Evolutionary conservation across 2,329 filamentous ascomycete species (phyloP).

Genomic region (Neurospora sp.): DNA sequence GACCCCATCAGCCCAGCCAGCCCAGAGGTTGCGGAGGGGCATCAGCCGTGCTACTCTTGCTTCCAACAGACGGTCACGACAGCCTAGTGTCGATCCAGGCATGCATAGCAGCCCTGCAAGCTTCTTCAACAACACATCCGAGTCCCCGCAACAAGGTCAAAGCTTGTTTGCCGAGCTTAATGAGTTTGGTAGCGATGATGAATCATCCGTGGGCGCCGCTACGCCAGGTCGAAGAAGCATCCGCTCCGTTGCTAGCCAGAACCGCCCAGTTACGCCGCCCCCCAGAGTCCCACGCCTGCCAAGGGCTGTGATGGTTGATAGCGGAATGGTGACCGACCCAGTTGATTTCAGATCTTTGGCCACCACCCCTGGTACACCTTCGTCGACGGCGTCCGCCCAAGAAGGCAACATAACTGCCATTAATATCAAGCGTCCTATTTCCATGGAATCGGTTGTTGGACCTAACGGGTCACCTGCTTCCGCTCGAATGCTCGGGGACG

Average conservation of each 20-base stretch:
- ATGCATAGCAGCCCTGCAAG: slow-evolving; percentile 51
- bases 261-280: slow-evolving; percentile 30
- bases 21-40: slow-evolving; percentile 63
- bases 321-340: slow-evolving; percentile 50
- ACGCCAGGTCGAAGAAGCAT: slow-evolving; percentile 43
- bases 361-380: slow-evolving; percentile 8
- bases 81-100: slow-evolving; percentile 47
- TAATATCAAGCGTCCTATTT: slow-evolving; percentile 26
- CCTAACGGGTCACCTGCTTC: slow-evolving; percentile 17
- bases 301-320: slow-evolving; percentile 48
- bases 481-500: slow-evolving; percentile 17
- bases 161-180: slow-evolving; percentile 88
- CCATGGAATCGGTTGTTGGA: slow-evolving; percentile 32
- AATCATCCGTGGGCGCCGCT: slow-evolving; percentile 42
- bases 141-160: slow-evolving; percentile 50
- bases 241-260: slow-evolving; percentile 29
- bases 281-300: slow-evolving; percentile 40
- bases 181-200: slow-evolving; percentile 67
- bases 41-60: slow-evolving; percentile 48
- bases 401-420: slow-evolving; percentile 17
- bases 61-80: slow-evolving; percentile 48
- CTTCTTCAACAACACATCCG: slow-evolving; percentile 37
- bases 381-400: not conserved
- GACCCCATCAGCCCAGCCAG: slow-evolving; percentile 52
- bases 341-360: slow-evolving; percentile 27